Base-by-base conservation (phyloP, 306 rosid species). In the Arachis hypogaea region DNA sequence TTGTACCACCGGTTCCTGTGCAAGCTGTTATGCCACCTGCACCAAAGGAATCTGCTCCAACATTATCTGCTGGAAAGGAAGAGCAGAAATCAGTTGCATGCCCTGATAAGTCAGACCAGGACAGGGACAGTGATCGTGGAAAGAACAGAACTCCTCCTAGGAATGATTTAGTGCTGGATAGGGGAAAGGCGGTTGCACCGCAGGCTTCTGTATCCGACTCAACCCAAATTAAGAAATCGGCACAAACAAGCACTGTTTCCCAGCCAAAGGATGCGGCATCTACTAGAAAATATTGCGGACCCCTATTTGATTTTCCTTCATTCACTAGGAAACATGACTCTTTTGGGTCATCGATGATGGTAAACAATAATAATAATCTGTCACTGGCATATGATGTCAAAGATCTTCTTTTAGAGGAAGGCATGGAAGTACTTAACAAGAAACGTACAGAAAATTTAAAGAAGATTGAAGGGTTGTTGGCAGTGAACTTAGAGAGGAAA, bases 251-350 rank as follows among this genome's bases (percentile, higher is more conserved):
- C 80, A 58, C 88, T 33, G 79, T 68, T 67, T 76, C 88, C 29
- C 98, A 82, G 80, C 78, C 93, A 71, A 95, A 95, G 79, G 98
- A 95, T 65, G 87, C 18, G 36, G 88, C 80, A 18, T 71, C 88
- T 7, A 69, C 90, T 68, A 83, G 93, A 90, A 95, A 95, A 85
- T 95, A 95, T 82, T 93, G 88, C 61, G 99, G 99, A 54, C 99
- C 99, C 28, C 86, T 95, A 41, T 95, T 95, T 86, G 99, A 95
- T 88, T 95, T 95, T 74, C 98, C 99, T 47, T 92, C 85, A 76
- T 95, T 95, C 81, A 95, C 99, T 51, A 82, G 97, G 88, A 95
- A 95, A 77, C 93, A 87, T 54, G 99, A 95, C 63, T 95, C 99
- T 5, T 88, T 90, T 80, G 98, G 98, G 73, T 88, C 97, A 40